phyloP scores from a whole-genome alignment of 2,329 filamentous ascomycete species.

The Dothideomycetes sp. region DNA sequence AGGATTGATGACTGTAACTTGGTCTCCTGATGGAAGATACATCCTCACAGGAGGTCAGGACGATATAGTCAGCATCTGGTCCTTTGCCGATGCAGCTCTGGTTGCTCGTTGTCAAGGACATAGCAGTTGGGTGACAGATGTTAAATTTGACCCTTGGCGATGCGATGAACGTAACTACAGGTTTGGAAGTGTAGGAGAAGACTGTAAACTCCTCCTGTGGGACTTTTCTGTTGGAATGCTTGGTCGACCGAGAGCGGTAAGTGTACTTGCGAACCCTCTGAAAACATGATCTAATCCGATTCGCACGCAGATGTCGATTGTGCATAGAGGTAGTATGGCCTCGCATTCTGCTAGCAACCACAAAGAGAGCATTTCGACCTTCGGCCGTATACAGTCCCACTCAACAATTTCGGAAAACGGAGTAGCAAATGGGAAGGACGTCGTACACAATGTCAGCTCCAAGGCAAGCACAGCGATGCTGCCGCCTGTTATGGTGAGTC shows the following conservation, averaged over 20 bases:
- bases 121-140: conserved; percentile 86
- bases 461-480: conserved; percentile 73
- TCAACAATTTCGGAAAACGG: conserved; percentile 50
- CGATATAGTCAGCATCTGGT: conserved; percentile 95
- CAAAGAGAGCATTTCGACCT: conserved; percentile 42
- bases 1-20: conserved; percentile 84
- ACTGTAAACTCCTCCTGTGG: conserved; percentile 84
- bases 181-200: conserved; percentile 92
- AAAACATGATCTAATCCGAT: neutral
- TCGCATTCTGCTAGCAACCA: conserved; percentile 52
- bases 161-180: conserved; percentile 93
- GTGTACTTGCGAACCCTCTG: conserved; percentile 28
- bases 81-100: conserved; percentile 68
- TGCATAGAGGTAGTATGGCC: conserved; percentile 47
- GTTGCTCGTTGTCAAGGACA: conserved; percentile 92
- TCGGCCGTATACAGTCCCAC: conserved; percentile 58
- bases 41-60: conserved; percentile 92
- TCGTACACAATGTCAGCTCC: conserved; percentile 77
- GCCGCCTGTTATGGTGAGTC: conserved; percentile 75
- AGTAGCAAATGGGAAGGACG: conserved; percentile 34
- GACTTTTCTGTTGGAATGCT: conserved; percentile 98
- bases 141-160: conserved; percentile 93
- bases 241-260: conserved; percentile 74
- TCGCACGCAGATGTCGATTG: conserved; percentile 33
- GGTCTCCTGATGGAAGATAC: conserved; percentile 96